These are phyloP conservation scores for Colletotrichum coccodes DNA, from an alignment of 2,329 filamentous ascomycete genomes.

Conservation along the genomic window DNA sequence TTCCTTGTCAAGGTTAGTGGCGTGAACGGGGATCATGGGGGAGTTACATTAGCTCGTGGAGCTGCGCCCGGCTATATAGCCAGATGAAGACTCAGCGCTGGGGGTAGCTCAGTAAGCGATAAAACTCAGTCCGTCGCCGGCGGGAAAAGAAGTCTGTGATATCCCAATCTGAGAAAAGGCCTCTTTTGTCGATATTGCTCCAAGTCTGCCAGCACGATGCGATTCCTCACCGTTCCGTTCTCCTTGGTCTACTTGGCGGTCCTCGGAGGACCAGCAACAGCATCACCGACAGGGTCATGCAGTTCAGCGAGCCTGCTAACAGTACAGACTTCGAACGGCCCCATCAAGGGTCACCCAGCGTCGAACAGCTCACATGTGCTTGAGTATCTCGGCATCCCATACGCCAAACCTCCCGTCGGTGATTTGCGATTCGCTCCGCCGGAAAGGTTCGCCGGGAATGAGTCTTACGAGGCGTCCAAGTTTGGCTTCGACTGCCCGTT, in stretches of 20 bases:
- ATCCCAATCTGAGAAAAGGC: no score
- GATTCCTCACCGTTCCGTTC: background rate
- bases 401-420: constrained; percentile 40
- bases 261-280: background rate
- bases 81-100: background rate
- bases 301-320: constrained; percentile 34
- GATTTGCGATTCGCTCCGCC: constrained; percentile 39
- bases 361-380: constrained; percentile 42
- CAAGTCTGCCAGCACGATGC: background rate
- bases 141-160: background rate
- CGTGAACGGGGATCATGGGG: background rate
- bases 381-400: constrained; percentile 50
- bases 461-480: constrained; percentile 35
- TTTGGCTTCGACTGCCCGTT: constrained; percentile 43
- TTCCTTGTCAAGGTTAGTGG: constrained; percentile 12
- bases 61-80: background rate
- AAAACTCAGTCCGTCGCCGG: background rate
- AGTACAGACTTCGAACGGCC: constrained; percentile 45
- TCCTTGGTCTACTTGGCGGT: background rate
- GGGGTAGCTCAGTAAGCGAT: background rate
- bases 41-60: background rate
- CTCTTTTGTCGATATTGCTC: no score
- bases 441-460: constrained; percentile 36
- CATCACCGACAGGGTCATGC: background rate
- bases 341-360: constrained; percentile 44